Evolutionary conservation across 768 basidiomycete genomes (phyloP).

Genomic region (Tulasnella sp.): DNA sequence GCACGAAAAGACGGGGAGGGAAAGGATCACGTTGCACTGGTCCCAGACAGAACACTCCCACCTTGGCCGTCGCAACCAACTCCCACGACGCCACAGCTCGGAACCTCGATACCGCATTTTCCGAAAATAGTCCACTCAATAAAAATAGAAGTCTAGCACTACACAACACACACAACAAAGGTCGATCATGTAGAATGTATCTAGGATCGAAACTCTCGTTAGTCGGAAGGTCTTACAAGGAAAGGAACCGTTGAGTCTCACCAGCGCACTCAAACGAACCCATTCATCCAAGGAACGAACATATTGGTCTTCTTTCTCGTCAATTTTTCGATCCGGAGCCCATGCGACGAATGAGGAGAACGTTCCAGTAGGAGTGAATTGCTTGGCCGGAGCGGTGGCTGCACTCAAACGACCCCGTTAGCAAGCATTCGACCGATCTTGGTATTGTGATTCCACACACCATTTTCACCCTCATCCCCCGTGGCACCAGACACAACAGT

Average conservation of each 20-base stretch:
- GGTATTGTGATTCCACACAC: constrained; percentile 30
- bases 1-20: neutral
- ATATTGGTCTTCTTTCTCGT: constrained; percentile 67
- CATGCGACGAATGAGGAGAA: constrained; percentile 69
- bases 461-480: constrained; percentile 29
- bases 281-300: constrained; percentile 60
- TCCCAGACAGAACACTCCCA: neutral
- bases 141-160: neutral
- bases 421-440: constrained; percentile 27
- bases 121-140: neutral
- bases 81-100: neutral
- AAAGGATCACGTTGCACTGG: neutral
- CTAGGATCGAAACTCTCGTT: neutral
- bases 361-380: constrained; percentile 42
- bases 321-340: constrained; percentile 63
- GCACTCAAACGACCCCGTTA: constrained; percentile 22
- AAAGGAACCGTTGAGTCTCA: constrained; percentile 28
- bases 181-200: neutral
- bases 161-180: neutral
- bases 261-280: constrained; percentile 56
- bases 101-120: neutral
- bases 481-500: constrained; percentile 27
- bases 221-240: neutral
- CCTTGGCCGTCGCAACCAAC: neutral
- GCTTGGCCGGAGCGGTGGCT: constrained; percentile 22